Percentiles rank a stretch among this genome's conserved stretches.
Evolutionary conservation across 331 rosid species (phyloP).

Genomic region (Prunus yedoensis): DNA sequence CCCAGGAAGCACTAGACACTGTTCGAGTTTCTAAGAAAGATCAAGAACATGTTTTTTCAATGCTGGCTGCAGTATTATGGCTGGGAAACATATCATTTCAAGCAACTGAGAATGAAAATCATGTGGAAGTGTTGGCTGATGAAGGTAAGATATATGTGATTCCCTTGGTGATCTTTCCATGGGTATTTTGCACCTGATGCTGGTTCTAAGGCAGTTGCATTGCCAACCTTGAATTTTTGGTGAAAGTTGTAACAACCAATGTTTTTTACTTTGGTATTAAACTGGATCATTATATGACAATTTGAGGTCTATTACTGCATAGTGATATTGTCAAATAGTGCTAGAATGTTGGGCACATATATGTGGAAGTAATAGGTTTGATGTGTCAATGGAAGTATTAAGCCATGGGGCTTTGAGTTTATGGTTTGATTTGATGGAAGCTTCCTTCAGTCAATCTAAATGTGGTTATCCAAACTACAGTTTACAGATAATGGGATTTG

Average conservation of each 20-base stretch:
- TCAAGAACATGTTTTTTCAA: constrained; percentile 61
- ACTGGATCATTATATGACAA: not conserved
- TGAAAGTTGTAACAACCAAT: not conserved
- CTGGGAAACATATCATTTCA: constrained; percentile 88
- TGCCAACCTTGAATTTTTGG: not conserved
- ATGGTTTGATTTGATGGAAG: not conserved
- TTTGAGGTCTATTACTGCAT: not conserved
- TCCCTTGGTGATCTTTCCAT: constrained; percentile 14
- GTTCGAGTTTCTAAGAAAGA: constrained; percentile 65
- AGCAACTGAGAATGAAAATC: constrained; percentile 61
- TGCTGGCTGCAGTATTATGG: constrained; percentile 86
- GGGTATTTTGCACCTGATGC: constrained; percentile 15
- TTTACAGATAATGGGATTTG: not conserved
- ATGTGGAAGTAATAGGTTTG: not conserved
- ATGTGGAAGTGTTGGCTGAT: constrained; percentile 68
- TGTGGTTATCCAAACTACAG: not conserved
- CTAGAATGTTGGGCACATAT: not conserved
- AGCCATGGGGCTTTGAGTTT: not conserved
- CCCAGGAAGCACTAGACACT: constrained; percentile 71
- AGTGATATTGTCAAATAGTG: not conserved
- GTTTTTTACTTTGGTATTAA: not conserved
- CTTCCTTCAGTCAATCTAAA: not conserved
- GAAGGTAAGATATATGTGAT: constrained; percentile 64
- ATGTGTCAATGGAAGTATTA: not conserved
- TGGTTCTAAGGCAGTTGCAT: constrained; percentile 21